These are phyloP conservation scores for Lentinula guzmanii DNA, from an alignment of 768 basidiomycete species.

Conservation along the genomic window DNA sequence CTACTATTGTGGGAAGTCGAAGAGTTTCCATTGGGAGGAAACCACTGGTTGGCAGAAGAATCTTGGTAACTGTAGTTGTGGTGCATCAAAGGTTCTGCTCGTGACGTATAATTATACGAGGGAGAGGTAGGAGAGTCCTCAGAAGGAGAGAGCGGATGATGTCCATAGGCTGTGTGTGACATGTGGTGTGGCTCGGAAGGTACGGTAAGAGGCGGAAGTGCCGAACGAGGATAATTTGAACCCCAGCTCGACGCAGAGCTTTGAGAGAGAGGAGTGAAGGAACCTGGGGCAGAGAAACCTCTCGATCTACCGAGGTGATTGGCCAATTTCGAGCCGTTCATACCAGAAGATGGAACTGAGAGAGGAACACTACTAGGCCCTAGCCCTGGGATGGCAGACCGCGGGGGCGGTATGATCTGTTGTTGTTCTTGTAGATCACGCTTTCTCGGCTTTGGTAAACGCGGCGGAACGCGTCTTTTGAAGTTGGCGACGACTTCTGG, in stretches of 20 bases:
- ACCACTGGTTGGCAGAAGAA: slow-evolving; percentile 51
- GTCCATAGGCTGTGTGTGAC: not conserved
- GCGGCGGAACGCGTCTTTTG: slow-evolving; percentile 92
- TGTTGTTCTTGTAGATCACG: slow-evolving; percentile 68
- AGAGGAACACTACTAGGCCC: slow-evolving; percentile 48
- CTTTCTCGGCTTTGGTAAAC: slow-evolving; percentile 82
- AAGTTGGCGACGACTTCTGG: slow-evolving; percentile 90
- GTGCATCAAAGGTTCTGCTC: not conserved
- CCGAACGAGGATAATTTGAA: slow-evolving; percentile 49
- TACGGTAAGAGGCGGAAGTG: slow-evolving; percentile 77
- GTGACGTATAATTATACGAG: slow-evolving; percentile 31
- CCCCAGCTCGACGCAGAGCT: slow-evolving; percentile 51
- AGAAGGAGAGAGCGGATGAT: slow-evolving; percentile 48
- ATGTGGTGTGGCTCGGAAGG: slow-evolving; percentile 69
- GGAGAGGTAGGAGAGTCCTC: slow-evolving; percentile 60
- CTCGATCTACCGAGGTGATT: slow-evolving; percentile 56
- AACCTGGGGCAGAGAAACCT: slow-evolving; percentile 80
- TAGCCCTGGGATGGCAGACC: slow-evolving; percentile 63
- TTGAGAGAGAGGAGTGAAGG: slow-evolving; percentile 60
- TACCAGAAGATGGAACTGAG: slow-evolving; percentile 48
- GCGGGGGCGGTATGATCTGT: slow-evolving; percentile 58
- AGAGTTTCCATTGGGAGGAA: slow-evolving; percentile 36
- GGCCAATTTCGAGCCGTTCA: slow-evolving; percentile 32
- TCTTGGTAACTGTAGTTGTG: slow-evolving; percentile 48
- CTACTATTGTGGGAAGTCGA: slow-evolving; percentile 66